A percentile compares a stretch with the other conserved stretches of the same genome.
Conservation (phyloP, 331 rosid species). For the Stylosanthes scabra region DNA sequence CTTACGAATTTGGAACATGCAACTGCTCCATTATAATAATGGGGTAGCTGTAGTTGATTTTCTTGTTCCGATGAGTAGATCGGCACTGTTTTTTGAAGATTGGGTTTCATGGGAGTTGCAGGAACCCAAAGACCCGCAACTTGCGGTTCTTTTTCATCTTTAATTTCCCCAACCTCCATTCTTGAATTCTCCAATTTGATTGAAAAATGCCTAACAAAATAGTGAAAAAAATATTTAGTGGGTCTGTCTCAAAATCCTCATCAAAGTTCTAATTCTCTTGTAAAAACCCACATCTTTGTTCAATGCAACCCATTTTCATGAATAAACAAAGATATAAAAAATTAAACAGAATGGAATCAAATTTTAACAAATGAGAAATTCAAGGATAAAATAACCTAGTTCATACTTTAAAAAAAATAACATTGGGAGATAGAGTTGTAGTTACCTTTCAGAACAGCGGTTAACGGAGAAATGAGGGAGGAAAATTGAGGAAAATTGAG, state of each 20-base stretch:
- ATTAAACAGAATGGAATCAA: background rate
- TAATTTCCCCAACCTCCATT: constrained; percentile 53
- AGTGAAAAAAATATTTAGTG: constrained; percentile 9
- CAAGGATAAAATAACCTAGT: constrained; percentile 31
- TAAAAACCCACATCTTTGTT: constrained; percentile 30
- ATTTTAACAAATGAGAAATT: constrained; percentile 26
- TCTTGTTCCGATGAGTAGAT: constrained; percentile 49
- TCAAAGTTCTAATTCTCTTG: constrained; percentile 32
- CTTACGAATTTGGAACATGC: constrained; percentile 55
- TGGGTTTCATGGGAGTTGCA: constrained; percentile 59
- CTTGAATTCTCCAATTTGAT: constrained; percentile 7
- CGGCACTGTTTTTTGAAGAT: constrained; percentile 46
- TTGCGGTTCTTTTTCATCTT: constrained; percentile 22
- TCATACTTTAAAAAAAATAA: constrained; percentile 10
- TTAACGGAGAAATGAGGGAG: constrained; percentile 37
- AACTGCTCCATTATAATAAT: constrained; percentile 38
- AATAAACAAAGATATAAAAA: constrained; percentile 28
- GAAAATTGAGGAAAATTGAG: constrained; percentile 13
- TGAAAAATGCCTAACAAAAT: background rate
- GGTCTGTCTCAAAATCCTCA: constrained; percentile 1
- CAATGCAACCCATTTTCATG: constrained; percentile 32
- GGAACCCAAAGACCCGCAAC: constrained; percentile 57
- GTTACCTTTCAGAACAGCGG: constrained; percentile 27
- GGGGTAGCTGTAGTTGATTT: constrained; percentile 40
- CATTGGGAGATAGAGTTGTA: constrained; percentile 20